Percentiles rank a stretch among this genome's conserved stretches.
Conservation (phyloP, 768 basidiomycete species). For the Lactarius deliciosus region DNA sequence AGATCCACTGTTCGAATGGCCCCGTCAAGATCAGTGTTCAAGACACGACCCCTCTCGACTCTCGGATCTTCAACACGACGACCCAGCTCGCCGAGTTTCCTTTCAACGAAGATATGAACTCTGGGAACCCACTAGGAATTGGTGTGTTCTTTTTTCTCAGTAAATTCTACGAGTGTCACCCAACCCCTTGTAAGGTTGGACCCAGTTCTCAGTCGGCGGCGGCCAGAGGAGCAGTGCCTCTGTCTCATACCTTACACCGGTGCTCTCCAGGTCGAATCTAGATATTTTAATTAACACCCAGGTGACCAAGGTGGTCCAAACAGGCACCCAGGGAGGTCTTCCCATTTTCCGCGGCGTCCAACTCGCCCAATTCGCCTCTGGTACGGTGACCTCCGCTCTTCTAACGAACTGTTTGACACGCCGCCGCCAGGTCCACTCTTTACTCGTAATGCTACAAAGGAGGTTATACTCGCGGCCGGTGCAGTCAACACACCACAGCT, state of each 20-base stretch:
- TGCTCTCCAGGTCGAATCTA: not conserved
- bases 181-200: not conserved
- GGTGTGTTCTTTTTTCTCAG: constrained; percentile 22
- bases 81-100: constrained; percentile 31
- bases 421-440: constrained; percentile 11
- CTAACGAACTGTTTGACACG: not conserved
- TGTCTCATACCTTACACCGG: not conserved
- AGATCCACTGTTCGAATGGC: constrained; percentile 32
- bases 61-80: constrained; percentile 22
- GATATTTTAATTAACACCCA: constrained; percentile 1
- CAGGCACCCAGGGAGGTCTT: not conserved
- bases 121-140: constrained; percentile 31
- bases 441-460: constrained; percentile 21
- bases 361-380: not conserved
- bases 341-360: constrained; percentile 2
- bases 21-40: constrained; percentile 31
- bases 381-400: not conserved
- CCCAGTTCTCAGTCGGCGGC: constrained; percentile 1
- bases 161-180: not conserved
- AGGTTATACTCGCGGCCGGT: constrained; percentile 27
- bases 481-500: constrained; percentile 30
- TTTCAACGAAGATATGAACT: constrained; percentile 32
- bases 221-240: constrained; percentile 2
- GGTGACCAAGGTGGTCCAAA: constrained; percentile 7
- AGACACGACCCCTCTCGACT: constrained; percentile 2